These are phyloP conservation scores for Erysiphe pulchra DNA, from an alignment of 2,329 filamentous ascomycete genomes.

Conservation along the genomic window DNA sequence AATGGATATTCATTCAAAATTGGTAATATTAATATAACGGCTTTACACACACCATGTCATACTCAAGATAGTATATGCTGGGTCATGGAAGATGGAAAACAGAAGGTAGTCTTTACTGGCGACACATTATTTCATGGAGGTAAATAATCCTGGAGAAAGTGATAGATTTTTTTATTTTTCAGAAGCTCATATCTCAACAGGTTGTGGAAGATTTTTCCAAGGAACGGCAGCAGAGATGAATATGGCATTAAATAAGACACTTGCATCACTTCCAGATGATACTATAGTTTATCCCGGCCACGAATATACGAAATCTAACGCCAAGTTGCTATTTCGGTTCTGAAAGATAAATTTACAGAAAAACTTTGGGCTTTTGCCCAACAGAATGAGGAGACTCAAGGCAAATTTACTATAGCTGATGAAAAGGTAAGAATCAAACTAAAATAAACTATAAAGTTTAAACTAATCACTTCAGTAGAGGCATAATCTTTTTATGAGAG, in stretches of 20 bases:
- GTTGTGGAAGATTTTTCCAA: conserved; percentile 91
- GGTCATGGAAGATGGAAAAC: conserved; percentile 56
- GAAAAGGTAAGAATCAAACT: conserved; percentile 48
- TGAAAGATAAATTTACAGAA: conserved; percentile 49
- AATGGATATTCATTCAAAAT: conserved; percentile 61
- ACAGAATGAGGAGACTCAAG: conserved; percentile 67
- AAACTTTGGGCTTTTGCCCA: conserved; percentile 54
- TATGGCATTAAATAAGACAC: conserved; percentile 63
- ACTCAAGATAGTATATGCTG: conserved; percentile 98
- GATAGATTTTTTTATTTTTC: not conserved
- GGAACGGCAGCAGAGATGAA: conserved; percentile 79
- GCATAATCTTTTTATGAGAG: conserved; percentile 92
- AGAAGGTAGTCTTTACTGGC: conserved; percentile 73
- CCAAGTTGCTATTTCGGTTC: conserved; percentile 55
- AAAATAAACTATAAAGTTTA: not conserved
- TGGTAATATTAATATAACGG: conserved; percentile 58
- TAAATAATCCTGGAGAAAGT: conserved; percentile 14
- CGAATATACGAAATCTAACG: conserved; percentile 94
- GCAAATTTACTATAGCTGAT: conserved; percentile 87
- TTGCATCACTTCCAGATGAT: conserved; percentile 62
- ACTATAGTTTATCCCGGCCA: conserved; percentile 88
- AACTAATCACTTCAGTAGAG: conserved; percentile 22
- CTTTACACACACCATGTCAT: conserved; percentile 89
- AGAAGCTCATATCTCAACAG: conserved; percentile 17
- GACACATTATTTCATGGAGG: conserved; percentile 90